Percentiles rank a stretch among this genome's conserved stretches.
phyloP scores from a whole-genome alignment of 352 stramenopile genomes.

The Phytopythium sindhum region DNA sequence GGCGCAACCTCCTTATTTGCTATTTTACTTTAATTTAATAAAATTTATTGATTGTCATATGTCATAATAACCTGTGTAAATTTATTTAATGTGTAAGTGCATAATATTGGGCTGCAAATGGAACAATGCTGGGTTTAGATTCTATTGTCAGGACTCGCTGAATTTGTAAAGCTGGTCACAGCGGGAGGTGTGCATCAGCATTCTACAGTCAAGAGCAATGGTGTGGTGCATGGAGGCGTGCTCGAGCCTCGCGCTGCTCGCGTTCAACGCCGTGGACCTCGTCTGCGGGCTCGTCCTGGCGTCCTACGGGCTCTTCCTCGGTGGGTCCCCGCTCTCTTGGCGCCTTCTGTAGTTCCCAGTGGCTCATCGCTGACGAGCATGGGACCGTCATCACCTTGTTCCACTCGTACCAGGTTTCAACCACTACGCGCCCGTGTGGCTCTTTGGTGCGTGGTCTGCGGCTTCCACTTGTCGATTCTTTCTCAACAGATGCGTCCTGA shows the following conservation, averaged over 20 bases:
- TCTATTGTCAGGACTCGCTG: neutral
- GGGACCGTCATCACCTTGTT: neutral
- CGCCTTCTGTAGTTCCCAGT: neutral
- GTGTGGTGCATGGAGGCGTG: slow-evolving; percentile 42
- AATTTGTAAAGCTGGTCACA: neutral
- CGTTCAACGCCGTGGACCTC: slow-evolving; percentile 79
- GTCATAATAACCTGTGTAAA: no score
- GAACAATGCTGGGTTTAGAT: no score
- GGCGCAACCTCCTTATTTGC: neutral
- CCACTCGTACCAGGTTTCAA: slow-evolving; percentile 29
- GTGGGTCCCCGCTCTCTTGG: slow-evolving; percentile 7
- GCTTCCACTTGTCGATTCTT: no score
- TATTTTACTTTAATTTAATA: neutral
- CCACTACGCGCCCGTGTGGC: slow-evolving; percentile 59
- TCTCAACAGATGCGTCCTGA: no score
- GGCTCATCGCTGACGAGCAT: neutral
- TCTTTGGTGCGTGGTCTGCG: slow-evolving; percentile 42
- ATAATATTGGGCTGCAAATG: neutral
- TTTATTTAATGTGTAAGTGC: neutral
- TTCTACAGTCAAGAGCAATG: neutral
- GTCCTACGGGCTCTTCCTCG: slow-evolving; percentile 64
- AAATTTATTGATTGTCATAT: no score
- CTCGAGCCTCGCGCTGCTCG: slow-evolving; percentile 52
- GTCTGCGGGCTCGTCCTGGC: slow-evolving; percentile 54
- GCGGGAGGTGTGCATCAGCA: no score